Evolutionary conservation across 1,284 basidiomycete species (phyloP).

Genomic region (Puccinia coronata): DNA sequence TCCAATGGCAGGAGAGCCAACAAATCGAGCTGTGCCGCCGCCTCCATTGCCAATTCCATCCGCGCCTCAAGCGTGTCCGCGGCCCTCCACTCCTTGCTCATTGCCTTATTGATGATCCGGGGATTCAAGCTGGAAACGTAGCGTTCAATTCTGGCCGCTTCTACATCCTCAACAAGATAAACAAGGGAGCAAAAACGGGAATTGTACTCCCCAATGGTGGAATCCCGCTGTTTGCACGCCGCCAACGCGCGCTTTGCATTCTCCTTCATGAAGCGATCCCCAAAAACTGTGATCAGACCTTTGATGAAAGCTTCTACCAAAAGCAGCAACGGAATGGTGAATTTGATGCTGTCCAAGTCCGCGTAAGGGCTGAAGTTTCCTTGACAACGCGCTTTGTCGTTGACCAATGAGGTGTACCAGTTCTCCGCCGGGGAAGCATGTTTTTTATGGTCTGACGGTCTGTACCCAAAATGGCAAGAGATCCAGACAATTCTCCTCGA

Average conservation of each 20-base stretch:
- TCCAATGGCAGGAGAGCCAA: too few species aligned
- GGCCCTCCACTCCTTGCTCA: background rate
- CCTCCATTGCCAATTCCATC: background rate
- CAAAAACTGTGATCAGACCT: background rate
- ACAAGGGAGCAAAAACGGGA: background rate
- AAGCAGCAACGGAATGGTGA: background rate
- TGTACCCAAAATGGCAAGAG: background rate
- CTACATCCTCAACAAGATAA: background rate
- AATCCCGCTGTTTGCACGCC: background rate
- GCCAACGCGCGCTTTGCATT: background rate
- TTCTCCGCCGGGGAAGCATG: background rate
- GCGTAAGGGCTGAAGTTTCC: background rate
- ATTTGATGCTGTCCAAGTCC: background rate
- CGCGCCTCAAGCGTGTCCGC: background rate
- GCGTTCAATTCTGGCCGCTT: background rate
- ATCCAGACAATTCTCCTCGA: background rate
- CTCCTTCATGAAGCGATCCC: background rate
- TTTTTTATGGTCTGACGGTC: background rate
- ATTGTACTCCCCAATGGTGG: conserved; percentile 2
- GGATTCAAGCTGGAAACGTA: background rate
- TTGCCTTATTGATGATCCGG: background rate
- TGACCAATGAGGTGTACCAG: background rate
- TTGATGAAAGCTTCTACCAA: background rate
- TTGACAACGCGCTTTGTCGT: background rate
- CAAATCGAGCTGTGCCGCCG: background rate